Conservation (phyloP, 805 yeast species). For the Candida palmyrensis region DNA sequence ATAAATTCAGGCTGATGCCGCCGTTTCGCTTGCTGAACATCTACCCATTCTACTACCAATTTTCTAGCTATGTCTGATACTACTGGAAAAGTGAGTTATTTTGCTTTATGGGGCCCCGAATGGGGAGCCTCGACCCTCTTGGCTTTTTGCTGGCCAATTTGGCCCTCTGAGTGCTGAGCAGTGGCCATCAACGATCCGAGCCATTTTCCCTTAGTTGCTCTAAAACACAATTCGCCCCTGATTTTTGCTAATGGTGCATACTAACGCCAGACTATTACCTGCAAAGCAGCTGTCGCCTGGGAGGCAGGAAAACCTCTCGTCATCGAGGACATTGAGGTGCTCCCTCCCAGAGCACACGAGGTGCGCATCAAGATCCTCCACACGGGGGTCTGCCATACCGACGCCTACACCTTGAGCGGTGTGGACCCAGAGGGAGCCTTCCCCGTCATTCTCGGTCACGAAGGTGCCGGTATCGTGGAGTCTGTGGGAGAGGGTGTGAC, state of each 20-base stretch:
- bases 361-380: slow-evolving; percentile 83
- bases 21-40: too few species aligned
- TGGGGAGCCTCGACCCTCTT: too few species aligned
- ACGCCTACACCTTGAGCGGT: slow-evolving; percentile 93
- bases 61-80: slow-evolving; percentile 4
- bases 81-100: slow-evolving; percentile 5
- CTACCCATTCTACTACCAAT: not conserved
- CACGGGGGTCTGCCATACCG: slow-evolving; percentile 98
- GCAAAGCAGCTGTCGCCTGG: slow-evolving; percentile 98
- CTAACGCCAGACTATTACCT: slow-evolving; percentile 52
- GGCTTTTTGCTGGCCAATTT: not conserved
- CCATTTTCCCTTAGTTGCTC: not conserved
- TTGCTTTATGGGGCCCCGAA: too few species aligned
- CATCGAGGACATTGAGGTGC: slow-evolving; percentile 85
- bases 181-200: not conserved
- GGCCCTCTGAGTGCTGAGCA: not conserved
- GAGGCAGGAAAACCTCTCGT: slow-evolving; percentile 81
- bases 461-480: slow-evolving; percentile 97
- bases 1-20: too few species aligned
- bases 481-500: slow-evolving; percentile 92
- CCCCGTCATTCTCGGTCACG: slow-evolving; percentile 94
- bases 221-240: not conserved
- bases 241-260: not conserved
- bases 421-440: slow-evolving; percentile 94
- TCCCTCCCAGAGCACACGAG: slow-evolving; percentile 95